These are phyloP conservation scores for Cerrena zonata DNA, from an alignment of 1,284 basidiomycete species.

Conservation along the genomic window DNA sequence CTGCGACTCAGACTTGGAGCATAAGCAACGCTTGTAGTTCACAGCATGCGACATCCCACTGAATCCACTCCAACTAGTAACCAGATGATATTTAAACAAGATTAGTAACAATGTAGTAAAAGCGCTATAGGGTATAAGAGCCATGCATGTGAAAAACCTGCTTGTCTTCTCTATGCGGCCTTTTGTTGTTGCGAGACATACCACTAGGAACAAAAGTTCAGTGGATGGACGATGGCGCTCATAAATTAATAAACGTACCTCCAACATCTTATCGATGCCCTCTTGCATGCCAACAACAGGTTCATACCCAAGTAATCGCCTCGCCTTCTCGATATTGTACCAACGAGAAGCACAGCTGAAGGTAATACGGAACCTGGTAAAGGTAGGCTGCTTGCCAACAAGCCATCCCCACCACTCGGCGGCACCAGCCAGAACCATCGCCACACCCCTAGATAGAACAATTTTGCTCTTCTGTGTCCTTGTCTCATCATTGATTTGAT, in stretches of 20 bases:
- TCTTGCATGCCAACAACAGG: constrained; percentile 87
- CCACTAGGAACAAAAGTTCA: not conserved
- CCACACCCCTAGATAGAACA: constrained; percentile 61
- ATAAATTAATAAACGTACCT: constrained; percentile 44
- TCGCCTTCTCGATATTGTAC: constrained; percentile 94
- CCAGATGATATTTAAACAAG: too few species aligned
- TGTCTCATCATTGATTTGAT: constrained; percentile 35
- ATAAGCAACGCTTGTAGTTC: too few species aligned
- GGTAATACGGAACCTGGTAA: constrained; percentile 84
- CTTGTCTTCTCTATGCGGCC: not conserved
- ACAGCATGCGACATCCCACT: too few species aligned
- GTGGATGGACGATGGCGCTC: not conserved
- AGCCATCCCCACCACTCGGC: constrained; percentile 77
- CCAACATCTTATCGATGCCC: constrained; percentile 75
- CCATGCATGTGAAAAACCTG: too few species aligned
- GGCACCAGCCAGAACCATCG: constrained; percentile 63
- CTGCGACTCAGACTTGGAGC: too few species aligned
- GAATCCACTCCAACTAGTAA: too few species aligned
- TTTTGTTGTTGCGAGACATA: not conserved
- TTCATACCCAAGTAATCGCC: constrained; percentile 87
- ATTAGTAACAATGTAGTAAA: too few species aligned
- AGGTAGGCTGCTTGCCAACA: constrained; percentile 76
- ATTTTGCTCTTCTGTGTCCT: constrained; percentile 30
- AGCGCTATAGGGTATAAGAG: too few species aligned
- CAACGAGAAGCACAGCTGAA: constrained; percentile 74